These are phyloP conservation scores for Fusarium camptoceras DNA, from an alignment of 2,329 filamentous ascomycete species.

Conservation along the genomic window DNA sequence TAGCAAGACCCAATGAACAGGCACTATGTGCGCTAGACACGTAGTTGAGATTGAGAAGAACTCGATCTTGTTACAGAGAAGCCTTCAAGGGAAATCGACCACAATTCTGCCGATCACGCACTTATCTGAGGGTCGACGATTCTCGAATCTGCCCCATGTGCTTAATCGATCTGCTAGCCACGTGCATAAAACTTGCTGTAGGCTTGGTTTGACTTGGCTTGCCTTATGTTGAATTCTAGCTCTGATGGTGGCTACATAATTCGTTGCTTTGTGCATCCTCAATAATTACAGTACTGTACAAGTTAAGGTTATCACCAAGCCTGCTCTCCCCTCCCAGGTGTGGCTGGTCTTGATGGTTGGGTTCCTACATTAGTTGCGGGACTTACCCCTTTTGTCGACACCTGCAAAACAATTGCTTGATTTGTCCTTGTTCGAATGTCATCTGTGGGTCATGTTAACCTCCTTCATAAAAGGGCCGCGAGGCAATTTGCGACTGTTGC, in stretches of 20 bases:
- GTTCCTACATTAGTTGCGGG: conserved; percentile 39
- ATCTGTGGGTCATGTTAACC: conserved; percentile 31
- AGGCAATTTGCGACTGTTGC: conserved; percentile 32
- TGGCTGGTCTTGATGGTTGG: conserved; percentile 17
- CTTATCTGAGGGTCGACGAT: not conserved
- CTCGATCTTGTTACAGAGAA: conserved; percentile 4
- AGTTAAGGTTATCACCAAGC: conserved; percentile 31
- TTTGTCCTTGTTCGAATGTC: conserved; percentile 22
- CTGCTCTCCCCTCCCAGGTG: conserved; percentile 3
- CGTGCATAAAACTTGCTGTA: not conserved
- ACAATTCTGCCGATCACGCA: conserved; percentile 5
- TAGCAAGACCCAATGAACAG: not conserved
- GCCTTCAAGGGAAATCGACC: conserved; percentile 23
- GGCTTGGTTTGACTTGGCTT: not conserved
- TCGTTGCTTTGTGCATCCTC: conserved; percentile 27
- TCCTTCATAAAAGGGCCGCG: conserved; percentile 40
- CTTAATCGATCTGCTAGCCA: not conserved
- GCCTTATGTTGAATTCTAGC: not conserved
- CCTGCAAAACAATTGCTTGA: conserved; percentile 10
- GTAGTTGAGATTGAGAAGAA: not conserved
- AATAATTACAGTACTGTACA: not conserved
- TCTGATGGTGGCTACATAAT: conserved; percentile 8
- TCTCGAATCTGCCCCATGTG: not conserved
- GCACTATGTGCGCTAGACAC: not conserved
- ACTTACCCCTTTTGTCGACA: conserved; percentile 31